These are phyloP conservation scores for Camellia lanceoleosa DNA, from an alignment of 148 eudicot genomes.

Conservation along the genomic window DNA sequence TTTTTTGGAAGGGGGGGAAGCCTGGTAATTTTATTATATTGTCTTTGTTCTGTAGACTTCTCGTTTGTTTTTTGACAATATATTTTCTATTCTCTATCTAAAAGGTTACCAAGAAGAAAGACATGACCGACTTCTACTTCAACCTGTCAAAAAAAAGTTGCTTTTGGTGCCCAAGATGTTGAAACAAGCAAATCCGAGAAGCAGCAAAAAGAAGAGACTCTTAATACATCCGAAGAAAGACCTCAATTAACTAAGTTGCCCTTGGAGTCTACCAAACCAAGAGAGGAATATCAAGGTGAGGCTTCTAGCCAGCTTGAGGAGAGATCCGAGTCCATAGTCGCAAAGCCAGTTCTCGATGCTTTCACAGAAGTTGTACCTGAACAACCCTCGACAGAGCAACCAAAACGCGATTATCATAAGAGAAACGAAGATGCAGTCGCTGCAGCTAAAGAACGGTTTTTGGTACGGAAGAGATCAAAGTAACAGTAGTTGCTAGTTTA, in stretches of 20 bases:
- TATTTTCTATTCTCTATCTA: neutral
- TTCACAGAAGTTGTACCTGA: conserved; percentile 21
- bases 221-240: conserved; percentile 24
- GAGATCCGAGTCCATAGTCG: conserved; percentile 22
- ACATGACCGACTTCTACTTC: conserved; percentile 84
- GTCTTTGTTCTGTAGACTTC: neutral
- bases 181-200: conserved; percentile 25
- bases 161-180: conserved; percentile 61
- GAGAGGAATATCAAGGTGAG: conserved; percentile 22
- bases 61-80: neutral
- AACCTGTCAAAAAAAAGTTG: conserved; percentile 65
- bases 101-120: conserved; percentile 86
- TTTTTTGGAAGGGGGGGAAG: neutral
- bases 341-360: conserved; percentile 22
- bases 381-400: conserved; percentile 34
- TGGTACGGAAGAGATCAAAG: conserved; percentile 83
- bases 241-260: conserved; percentile 25
- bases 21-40: neutral
- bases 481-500: conserved; percentile 16
- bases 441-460: conserved; percentile 78
- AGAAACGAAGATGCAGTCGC: conserved; percentile 71
- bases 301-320: conserved; percentile 22
- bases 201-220: conserved; percentile 26
- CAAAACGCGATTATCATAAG: conserved; percentile 62
- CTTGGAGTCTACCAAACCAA: conserved; percentile 22